phyloP scores from a whole-genome alignment of 2,329 filamentous ascomycete species.

The Trichoderma harzianum region DNA sequence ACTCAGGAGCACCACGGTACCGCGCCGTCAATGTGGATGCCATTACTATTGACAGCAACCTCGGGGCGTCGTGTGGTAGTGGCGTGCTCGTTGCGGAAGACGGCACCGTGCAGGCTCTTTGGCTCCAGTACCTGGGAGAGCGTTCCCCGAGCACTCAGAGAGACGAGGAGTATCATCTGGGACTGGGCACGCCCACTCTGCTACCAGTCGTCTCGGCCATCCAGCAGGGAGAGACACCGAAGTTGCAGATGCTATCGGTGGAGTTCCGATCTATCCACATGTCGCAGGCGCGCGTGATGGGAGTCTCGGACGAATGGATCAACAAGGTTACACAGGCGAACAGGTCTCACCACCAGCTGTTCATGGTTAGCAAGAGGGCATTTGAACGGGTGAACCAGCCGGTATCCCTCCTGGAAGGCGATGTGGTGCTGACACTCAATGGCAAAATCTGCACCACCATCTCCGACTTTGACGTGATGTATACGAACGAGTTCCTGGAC shows the following conservation, averaged over 20 bases:
- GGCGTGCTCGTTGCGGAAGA: slow-evolving; percentile 88
- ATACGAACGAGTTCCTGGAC: slow-evolving; percentile 77
- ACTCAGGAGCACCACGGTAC: slow-evolving; percentile 86
- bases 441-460: slow-evolving; percentile 90
- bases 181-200: slow-evolving; percentile 81
- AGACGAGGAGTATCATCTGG: slow-evolving; percentile 95
- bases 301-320: slow-evolving; percentile 94
- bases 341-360: slow-evolving; percentile 88
- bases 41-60: slow-evolving; percentile 90
- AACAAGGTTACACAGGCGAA: slow-evolving; percentile 84
- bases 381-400: slow-evolving; percentile 54
- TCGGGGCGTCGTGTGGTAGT: slow-evolving; percentile 88
- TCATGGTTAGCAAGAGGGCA: slow-evolving; percentile 93
- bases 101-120: slow-evolving; percentile 89
- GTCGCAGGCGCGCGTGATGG: slow-evolving; percentile 96
- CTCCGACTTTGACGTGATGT: slow-evolving; percentile 94
- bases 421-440: slow-evolving; percentile 88
- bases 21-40: slow-evolving; percentile 94
- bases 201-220: slow-evolving; percentile 87
- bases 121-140: slow-evolving; percentile 96
- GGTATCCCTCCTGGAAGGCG: slow-evolving; percentile 74
- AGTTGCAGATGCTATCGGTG: slow-evolving; percentile 85
- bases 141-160: slow-evolving; percentile 73
- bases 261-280: slow-evolving; percentile 95
- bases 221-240: slow-evolving; percentile 72